Base-by-base conservation (phyloP, 1,284 basidiomycete species). In the Pseudozyma pruni region DNA sequence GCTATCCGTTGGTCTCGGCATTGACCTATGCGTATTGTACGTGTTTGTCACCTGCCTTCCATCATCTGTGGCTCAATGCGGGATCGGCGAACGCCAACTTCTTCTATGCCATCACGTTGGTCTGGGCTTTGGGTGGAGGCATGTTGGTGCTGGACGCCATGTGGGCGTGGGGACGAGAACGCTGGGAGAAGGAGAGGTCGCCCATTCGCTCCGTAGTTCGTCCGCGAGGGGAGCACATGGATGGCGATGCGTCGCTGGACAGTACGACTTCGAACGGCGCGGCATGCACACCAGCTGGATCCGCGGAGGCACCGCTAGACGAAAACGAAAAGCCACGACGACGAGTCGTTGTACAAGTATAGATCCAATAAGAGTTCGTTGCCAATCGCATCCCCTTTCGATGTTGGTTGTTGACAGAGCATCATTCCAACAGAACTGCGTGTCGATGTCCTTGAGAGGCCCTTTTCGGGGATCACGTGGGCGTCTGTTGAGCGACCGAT, bases 41-140 rank as follows among this genome's bases (percentile, higher is more conserved):
- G 0, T 86, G 94, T 20, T 89, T 98, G 10, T 87, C 98, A 55
- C 94, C 94, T 0, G 86, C 96, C 16, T 94, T 98, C 83, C 89
- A 96, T 78, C 88, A 93, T 62, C 85, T 98, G 4, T 98, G 96
- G 95, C 87, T 98, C 5, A 86, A 86, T 8, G 90, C 93, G 46
- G 94, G 94, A 0, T 92, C 93, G 6, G 95, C 94, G 1, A 98
- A 98, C 79, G 94, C 95, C 40, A 98, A 98, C 82, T 99, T 98
- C 84, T 98, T 93, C 85, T 98, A 97, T 79, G 95, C 95, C 0
- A 90, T 91, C 5, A 97, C 93, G 2, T 86, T 98, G 71, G 94
- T 98, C 5, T 94, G 94, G 83, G 93, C 91, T 0, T 86, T 93
- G 73, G 91, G 90, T 8, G 90, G 93, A 50, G 92, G 91, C 0